A percentile compares a stretch with the other conserved stretches of the same genome.
Conservation (phyloP, 108 stramenopile species). For the Nannochloropsis salina region DNA sequence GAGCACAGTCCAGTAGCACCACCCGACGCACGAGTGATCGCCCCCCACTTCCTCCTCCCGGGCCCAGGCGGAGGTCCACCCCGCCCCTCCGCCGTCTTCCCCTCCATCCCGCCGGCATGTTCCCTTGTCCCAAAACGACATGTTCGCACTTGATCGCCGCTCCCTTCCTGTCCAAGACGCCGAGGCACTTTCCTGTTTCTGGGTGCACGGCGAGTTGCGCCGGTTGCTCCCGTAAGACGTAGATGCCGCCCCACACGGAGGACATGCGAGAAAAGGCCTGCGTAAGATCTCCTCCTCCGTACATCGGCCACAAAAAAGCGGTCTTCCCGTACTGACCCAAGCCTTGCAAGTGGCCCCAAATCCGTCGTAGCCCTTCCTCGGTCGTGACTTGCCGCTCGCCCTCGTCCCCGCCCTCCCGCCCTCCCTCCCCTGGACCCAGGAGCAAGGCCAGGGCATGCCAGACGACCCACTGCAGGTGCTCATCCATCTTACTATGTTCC, state of each 20-base stretch:
- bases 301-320: constrained; percentile 35
- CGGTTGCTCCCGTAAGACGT: constrained; percentile 28
- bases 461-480: constrained; percentile 22
- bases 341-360: constrained; percentile 31
- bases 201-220: background rate
- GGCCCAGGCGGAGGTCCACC: background rate
- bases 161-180: background rate
- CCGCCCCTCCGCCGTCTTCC: background rate
- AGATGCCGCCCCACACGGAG: constrained; percentile 39
- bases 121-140: background rate
- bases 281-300: constrained; percentile 32
- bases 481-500: background rate
- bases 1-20: background rate
- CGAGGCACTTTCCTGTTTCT: background rate
- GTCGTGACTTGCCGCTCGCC: background rate
- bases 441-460: constrained; percentile 35
- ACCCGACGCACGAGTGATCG: background rate
- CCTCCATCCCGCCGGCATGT: background rate
- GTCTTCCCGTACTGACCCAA: constrained; percentile 41
- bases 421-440: background rate
- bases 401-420: background rate
- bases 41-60: background rate
- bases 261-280: constrained; percentile 43
- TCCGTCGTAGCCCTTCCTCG: constrained; percentile 20
- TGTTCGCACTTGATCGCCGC: background rate